These are phyloP conservation scores for Podila epigama DNA, from an alignment of 192 early-diverging fungal genomes.

Conservation along the genomic window DNA sequence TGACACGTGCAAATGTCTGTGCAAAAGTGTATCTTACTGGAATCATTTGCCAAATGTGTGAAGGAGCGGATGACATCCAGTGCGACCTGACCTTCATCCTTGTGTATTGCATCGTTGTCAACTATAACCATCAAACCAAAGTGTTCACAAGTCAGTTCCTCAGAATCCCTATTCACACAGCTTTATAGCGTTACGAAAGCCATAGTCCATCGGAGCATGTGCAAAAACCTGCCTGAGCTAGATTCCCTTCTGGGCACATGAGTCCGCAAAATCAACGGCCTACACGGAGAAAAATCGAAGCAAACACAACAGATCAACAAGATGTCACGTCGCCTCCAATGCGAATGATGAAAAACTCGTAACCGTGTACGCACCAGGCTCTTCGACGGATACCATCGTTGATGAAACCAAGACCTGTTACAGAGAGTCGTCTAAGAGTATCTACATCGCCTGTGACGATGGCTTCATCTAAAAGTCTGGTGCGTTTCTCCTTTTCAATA, in stretches of 20 bases:
- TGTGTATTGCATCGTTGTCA: constrained; percentile 30
- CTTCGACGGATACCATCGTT: constrained; percentile 55
- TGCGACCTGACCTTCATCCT: constrained; percentile 57
- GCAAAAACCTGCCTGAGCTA: background rate
- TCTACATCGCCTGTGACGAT: constrained; percentile 42
- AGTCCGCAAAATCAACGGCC: constrained; percentile 55
- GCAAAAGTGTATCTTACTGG: constrained; percentile 7
- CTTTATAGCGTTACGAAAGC: too few species aligned
- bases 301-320: background rate
- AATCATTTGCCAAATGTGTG: constrained; percentile 43
- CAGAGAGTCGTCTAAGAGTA: constrained; percentile 25
- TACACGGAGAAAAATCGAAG: constrained; percentile 3
- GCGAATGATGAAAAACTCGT: background rate
- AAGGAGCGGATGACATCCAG: constrained; percentile 59
- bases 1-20: background rate
- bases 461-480: constrained; percentile 52
- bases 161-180: too few species aligned
- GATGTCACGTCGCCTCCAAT: background rate
- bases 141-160: too few species aligned
- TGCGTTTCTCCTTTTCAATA: constrained; percentile 39
- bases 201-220: background rate
- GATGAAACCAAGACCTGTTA: constrained; percentile 50
- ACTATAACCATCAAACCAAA: too few species aligned
- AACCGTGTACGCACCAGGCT: constrained; percentile 45
- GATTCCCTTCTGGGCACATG: constrained; percentile 16